phyloP scores from a whole-genome alignment of 2,329 filamentous ascomycete species.

The Sclerotinia minor region DNA sequence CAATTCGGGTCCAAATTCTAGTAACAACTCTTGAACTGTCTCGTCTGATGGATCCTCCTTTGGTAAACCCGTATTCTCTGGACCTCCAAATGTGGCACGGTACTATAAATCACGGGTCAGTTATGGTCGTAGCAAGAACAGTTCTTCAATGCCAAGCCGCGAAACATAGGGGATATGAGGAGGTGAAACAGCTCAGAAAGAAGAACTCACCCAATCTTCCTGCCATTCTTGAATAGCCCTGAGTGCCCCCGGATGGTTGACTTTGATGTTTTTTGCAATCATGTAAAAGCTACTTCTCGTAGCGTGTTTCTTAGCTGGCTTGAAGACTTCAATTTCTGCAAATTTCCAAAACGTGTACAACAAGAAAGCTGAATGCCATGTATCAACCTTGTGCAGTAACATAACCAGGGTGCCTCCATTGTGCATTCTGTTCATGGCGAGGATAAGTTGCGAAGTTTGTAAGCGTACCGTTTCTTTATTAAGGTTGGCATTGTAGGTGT shows the following conservation, averaged over 20 bases:
- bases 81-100: conserved; percentile 33
- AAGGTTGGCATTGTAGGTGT: conserved; percentile 26
- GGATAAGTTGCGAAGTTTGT: conserved; percentile 33
- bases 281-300: conserved; percentile 37
- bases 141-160: background rate
- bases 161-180: background rate
- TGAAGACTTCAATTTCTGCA: conserved; percentile 33
- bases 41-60: conserved; percentile 24
- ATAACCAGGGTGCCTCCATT: conserved; percentile 34
- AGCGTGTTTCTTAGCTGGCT: conserved; percentile 33
- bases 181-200: too few relatives aligned
- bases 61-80: conserved; percentile 24
- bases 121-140: background rate
- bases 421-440: conserved; percentile 32
- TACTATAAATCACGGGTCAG: conserved; percentile 11
- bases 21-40: conserved; percentile 27
- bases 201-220: conserved; percentile 27
- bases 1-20: conserved; percentile 30
- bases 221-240: conserved; percentile 32
- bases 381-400: conserved; percentile 36
- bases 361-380: conserved; percentile 29
- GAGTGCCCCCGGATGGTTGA: conserved; percentile 25
- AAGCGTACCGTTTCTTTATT: conserved; percentile 30
- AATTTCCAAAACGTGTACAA: conserved; percentile 35
- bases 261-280: conserved; percentile 34